Evolutionary conservation across 352 stramenopile genomes (phyloP).

Genomic region (Globisporangium apiculatum): DNA sequence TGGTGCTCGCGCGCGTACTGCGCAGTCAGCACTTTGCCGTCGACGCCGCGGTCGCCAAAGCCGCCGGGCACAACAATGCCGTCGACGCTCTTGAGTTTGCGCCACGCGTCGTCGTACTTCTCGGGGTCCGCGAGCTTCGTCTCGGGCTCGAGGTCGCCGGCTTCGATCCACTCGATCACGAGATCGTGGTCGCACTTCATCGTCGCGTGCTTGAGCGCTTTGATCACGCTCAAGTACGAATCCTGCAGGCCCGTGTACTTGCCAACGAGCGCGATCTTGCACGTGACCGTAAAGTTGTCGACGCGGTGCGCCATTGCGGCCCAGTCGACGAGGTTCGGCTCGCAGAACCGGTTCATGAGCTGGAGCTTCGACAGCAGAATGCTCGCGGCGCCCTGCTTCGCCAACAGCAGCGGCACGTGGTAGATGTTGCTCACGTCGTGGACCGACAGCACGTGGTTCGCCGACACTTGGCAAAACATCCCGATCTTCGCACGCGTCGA

Average conservation of each 20-base stretch:
- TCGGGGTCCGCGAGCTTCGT: slow-evolving; percentile 65
- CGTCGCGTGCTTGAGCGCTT: slow-evolving; percentile 92
- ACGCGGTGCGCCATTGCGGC: slow-evolving; percentile 91
- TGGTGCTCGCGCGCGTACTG: slow-evolving; percentile 94
- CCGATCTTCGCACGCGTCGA: slow-evolving; percentile 95
- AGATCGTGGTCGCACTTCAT: slow-evolving; percentile 93
- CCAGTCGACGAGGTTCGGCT: slow-evolving; percentile 78
- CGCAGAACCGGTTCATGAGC: slow-evolving; percentile 82
- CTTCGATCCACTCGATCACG: slow-evolving; percentile 98
- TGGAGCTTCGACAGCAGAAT: slow-evolving; percentile 92
- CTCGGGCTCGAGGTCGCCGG: slow-evolving; percentile 89
- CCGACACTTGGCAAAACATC: slow-evolving; percentile 97
- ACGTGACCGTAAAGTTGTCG: slow-evolving; percentile 86
- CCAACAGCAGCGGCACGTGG: slow-evolving; percentile 96
- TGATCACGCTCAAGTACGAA: slow-evolving; percentile 99
- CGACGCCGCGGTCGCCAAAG: slow-evolving; percentile 97
- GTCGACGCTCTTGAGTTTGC: slow-evolving; percentile 88
- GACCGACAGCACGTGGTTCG: slow-evolving; percentile 94
- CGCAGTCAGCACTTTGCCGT: slow-evolving; percentile 96
- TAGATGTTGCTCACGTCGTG: slow-evolving; percentile 99
- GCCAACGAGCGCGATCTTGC: slow-evolving; percentile 97
- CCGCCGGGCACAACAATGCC: slow-evolving; percentile 97
- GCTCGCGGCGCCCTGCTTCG: slow-evolving; percentile 93
- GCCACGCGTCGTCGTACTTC: slow-evolving; percentile 86
- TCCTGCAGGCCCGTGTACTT: slow-evolving; percentile 99